Conservation (phyloP, 495 filamentous ascomycete genomes). For the Lasiosphaeria hispida region DNA sequence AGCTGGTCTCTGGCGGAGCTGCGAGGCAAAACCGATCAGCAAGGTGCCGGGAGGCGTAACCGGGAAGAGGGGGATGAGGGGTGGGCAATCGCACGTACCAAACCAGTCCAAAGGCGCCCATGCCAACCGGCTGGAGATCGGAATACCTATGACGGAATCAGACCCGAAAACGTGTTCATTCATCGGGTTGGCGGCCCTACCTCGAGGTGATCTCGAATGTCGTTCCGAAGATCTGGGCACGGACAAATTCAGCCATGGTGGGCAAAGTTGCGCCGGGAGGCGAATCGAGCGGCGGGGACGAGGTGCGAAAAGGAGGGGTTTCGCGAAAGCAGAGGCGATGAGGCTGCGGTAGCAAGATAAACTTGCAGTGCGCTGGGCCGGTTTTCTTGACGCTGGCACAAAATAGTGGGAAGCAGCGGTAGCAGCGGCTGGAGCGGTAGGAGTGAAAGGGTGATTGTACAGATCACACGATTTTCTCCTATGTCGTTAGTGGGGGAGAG, state of each 20-base stretch:
- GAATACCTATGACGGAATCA: slow-evolving; percentile 67
- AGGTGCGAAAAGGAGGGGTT: slow-evolving; percentile 15
- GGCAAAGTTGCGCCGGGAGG: slow-evolving; percentile 13
- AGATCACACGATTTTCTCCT: background rate
- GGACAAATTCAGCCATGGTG: slow-evolving; percentile 95
- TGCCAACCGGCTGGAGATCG: slow-evolving; percentile 95
- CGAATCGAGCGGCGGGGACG: background rate
- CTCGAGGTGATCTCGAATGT: slow-evolving; percentile 99
- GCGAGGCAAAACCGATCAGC: slow-evolving; percentile 25
- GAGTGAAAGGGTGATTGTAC: background rate
- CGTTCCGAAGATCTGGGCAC: slow-evolving; percentile 98
- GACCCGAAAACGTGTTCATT: slow-evolving; percentile 14
- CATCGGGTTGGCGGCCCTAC: slow-evolving; percentile 48
- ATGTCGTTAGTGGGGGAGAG: background rate
- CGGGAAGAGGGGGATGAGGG: background rate
- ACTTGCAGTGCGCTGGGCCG: background rate
- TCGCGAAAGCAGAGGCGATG: background rate
- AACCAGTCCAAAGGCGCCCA: slow-evolving; percentile 97
- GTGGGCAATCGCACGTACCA: slow-evolving; percentile 60
- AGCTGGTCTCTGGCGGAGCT: slow-evolving; percentile 98
- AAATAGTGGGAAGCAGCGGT: background rate
- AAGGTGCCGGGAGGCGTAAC: background rate
- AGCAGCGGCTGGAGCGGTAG: background rate
- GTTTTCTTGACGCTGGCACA: background rate
- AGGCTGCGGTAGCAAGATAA: background rate